These are phyloP conservation scores for Lachnellula suecica DNA, from an alignment of 2,329 filamentous ascomycete genomes.

Conservation along the genomic window DNA sequence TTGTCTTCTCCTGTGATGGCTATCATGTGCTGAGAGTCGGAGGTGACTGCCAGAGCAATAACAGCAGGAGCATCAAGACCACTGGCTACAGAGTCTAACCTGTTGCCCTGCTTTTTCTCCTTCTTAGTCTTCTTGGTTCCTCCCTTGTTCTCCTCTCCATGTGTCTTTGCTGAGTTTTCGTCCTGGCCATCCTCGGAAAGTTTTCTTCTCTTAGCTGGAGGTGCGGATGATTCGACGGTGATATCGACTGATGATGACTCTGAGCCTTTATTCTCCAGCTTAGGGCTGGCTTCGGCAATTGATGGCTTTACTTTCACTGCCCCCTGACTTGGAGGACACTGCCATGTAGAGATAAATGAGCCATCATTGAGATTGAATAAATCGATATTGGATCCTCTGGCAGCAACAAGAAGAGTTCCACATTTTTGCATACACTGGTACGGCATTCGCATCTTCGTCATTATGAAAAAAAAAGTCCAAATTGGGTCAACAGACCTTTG, in stretches of 20 bases:
- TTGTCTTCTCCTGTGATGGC: slow-evolving; percentile 92
- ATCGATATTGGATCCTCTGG: slow-evolving; percentile 70
- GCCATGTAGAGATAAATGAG: slow-evolving; percentile 49
- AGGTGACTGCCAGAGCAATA: slow-evolving; percentile 64
- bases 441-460: slow-evolving; percentile 49
- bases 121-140: slow-evolving; percentile 18
- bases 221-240: slow-evolving; percentile 12
- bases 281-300: not conserved
- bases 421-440: slow-evolving; percentile 61
- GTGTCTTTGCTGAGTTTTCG: not conserved
- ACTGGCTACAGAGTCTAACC: slow-evolving; percentile 17
- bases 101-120: slow-evolving; percentile 20
- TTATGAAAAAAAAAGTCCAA: slow-evolving; percentile 3
- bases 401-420: slow-evolving; percentile 66
- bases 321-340: slow-evolving; percentile 19
- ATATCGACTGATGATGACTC: slow-evolving; percentile 10
- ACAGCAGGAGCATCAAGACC: slow-evolving; percentile 62
- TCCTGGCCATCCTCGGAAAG: slow-evolving; percentile 17
- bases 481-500: no score
- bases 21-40: slow-evolving; percentile 66
- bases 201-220: slow-evolving; percentile 34
- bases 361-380: slow-evolving; percentile 62
- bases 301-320: not conserved
- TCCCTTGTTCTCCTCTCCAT: not conserved
- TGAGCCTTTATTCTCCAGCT: slow-evolving; percentile 4